Base-by-base conservation (phyloP, 2,329 filamentous ascomycete species). In the Ophiostoma sp. region DNA sequence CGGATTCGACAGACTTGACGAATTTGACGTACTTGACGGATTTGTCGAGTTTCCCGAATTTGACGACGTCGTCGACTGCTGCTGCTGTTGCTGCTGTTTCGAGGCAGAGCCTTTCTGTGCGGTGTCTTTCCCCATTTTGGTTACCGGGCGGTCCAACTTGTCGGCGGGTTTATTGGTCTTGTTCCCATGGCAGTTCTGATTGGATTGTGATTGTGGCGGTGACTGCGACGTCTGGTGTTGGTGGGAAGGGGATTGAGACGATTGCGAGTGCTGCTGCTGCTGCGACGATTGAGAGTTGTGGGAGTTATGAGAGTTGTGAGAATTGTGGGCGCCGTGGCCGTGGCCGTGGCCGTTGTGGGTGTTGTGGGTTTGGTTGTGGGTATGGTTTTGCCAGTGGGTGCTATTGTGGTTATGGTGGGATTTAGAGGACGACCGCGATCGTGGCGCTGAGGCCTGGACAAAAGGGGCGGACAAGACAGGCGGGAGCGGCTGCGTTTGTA, bases 121-220 rank as follows among this genome's bases (percentile, higher is more conserved):
- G 74, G 81, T 79, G 77, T 89, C 88, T 83, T 88, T 89, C 79
- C 85, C 80, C 77, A 79, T 83, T 82, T 87, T 85, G 85, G 89
- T 86, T 85, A 86, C 86, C 85, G 85, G 84, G 79, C 88, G 87
- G 82, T 87, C 88, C 83, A 84, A 83, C 86, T 89, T 89, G 80
- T 87, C 88, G 78, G 83, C 83, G 80, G 81, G 85, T 77, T 86
- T 86, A 79, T 85, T 82, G 80, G 84, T 83, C 83, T 86, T 89
- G 87, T 86, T 90, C 89, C 89, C 89, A 91, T 89, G 85, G 86
- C 87, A 86, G 84, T 84, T 87, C 72, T 74, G 76, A 31, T 50
- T 74, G 69, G 69, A 57, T 11, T 73, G 69, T 15, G 73, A n/a
- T 59, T 71, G 74, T 12, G 73, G 42, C 39, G 64, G 63, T 12